Evolutionary conservation across 2,329 filamentous ascomycete species (phyloP).

Genomic region (Berkeleyomyces rouxiae): DNA sequence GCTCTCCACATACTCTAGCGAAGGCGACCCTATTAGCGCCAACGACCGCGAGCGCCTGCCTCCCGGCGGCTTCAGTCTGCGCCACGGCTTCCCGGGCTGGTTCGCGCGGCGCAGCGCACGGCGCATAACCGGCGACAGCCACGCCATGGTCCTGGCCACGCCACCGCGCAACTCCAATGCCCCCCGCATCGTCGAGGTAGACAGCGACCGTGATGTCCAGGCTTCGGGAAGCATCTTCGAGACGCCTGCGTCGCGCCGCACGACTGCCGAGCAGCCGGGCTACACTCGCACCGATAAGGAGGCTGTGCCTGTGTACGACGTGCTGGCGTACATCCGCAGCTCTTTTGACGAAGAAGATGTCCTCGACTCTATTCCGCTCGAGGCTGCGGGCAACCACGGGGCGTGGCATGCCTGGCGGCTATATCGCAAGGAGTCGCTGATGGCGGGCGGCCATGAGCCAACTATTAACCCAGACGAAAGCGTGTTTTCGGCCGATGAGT

Average conservation of each 20-base stretch:
- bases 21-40: constrained; percentile 58
- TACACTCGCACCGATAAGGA: constrained; percentile 27
- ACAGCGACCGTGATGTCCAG: background rate
- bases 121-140: constrained; percentile 21
- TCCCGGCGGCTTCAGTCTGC: constrained; percentile 76
- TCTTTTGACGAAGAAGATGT: constrained; percentile 64
- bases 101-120: constrained; percentile 47
- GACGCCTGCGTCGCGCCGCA: constrained; percentile 9
- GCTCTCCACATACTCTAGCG: constrained; percentile 77
- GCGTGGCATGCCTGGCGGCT: constrained; percentile 90
- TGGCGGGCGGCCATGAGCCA: constrained; percentile 23
- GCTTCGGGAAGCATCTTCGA: constrained; percentile 8
- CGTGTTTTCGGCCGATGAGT: constrained; percentile 9
- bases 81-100: constrained; percentile 84
- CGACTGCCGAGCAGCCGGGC: constrained; percentile 19
- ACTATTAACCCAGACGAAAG: background rate
- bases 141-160: constrained; percentile 7
- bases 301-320: constrained; percentile 42
- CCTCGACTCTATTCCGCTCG: constrained; percentile 61
- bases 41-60: constrained; percentile 69
- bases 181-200: constrained; percentile 1
- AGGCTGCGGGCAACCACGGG: constrained; percentile 73
- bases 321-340: constrained; percentile 67
- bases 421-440: constrained; percentile 35
- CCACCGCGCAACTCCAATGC: constrained; percentile 8